phyloP scores from a whole-genome alignment of 805 yeast species.

The Barnettozyma siamensis region DNA sequence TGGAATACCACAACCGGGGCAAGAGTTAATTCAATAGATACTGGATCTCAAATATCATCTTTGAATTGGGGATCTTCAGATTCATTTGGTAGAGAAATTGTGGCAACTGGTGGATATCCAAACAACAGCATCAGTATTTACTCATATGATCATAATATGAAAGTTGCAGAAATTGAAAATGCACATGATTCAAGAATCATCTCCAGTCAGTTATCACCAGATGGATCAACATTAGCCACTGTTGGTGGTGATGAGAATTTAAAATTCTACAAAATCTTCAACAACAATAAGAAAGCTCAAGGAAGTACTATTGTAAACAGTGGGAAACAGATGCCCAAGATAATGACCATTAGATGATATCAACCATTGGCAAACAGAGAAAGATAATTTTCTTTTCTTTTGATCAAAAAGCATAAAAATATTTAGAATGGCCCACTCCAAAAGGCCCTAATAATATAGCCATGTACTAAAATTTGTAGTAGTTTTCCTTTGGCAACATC shows the following conservation, averaged over 20 bases:
- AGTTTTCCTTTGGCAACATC: too few relatives aligned
- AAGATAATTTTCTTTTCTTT: too few relatives aligned
- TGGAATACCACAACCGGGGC: slow-evolving; percentile 95
- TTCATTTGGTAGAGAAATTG: slow-evolving; percentile 74
- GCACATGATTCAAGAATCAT: slow-evolving; percentile 91
- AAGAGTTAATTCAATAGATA: slow-evolving; percentile 76
- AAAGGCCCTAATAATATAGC: too few relatives aligned
- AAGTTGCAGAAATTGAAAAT: slow-evolving; percentile 77
- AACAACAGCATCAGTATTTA: slow-evolving; percentile 77
- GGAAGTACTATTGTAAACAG: slow-evolving; percentile 27
- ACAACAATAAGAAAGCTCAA: slow-evolving; percentile 35
- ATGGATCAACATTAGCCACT: slow-evolving; percentile 84
- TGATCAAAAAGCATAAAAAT: not conserved
- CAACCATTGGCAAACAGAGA: not conserved
- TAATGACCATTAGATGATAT: slow-evolving; percentile 45
- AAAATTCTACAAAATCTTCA: slow-evolving; percentile 91
- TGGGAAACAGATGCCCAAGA: slow-evolving; percentile 44
- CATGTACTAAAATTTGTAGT: too few relatives aligned
- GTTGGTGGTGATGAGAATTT: slow-evolving; percentile 95
- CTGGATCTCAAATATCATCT: slow-evolving; percentile 93
- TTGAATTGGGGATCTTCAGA: slow-evolving; percentile 81
- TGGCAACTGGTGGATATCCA: slow-evolving; percentile 92
- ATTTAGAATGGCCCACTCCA: not conserved
- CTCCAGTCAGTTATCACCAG: slow-evolving; percentile 81
- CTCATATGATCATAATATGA: slow-evolving; percentile 78